phyloP scores from a whole-genome alignment of 2,329 filamentous ascomycete species.

The Neopestalotiopsis rosae region DNA sequence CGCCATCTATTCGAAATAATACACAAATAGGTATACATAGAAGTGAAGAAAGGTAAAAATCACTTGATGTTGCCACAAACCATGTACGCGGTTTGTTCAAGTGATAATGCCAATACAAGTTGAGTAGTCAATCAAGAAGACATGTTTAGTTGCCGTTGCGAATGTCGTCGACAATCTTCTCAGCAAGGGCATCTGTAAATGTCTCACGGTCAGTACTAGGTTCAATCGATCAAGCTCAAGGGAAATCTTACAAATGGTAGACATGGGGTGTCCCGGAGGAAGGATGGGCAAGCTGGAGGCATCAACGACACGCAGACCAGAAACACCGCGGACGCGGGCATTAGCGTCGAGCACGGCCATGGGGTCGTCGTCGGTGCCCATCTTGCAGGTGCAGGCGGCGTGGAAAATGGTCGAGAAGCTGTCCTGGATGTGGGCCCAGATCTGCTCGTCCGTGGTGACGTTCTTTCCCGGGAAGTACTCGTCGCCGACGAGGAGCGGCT shows the following conservation, averaged over 20 bases:
- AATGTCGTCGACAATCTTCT: background rate
- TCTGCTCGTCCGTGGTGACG: background rate
- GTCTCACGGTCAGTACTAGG: background rate
- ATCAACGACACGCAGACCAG: background rate
- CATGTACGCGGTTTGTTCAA: too few species aligned
- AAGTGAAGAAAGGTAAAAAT: too few species aligned
- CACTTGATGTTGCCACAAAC: too few species aligned
- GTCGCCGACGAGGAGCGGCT: background rate
- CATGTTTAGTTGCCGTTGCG: too few species aligned
- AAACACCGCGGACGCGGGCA: background rate
- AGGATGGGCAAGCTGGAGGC: background rate
- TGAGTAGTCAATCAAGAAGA: too few species aligned
- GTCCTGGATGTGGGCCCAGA: background rate
- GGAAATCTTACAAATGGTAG: background rate
- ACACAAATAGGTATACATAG: too few species aligned
- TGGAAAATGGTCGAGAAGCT: background rate
- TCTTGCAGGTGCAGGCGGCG: background rate
- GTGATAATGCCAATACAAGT: too few species aligned
- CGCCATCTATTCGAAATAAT: too few species aligned
- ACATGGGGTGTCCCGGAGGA: background rate
- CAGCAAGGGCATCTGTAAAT: background rate
- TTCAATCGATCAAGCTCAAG: background rate
- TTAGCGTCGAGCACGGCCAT: background rate
- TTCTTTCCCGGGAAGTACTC: background rate
- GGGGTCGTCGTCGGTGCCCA: background rate